These are phyloP conservation scores for Coemansia sp. DNA, from an alignment of 192 early-diverging fungal genomes.

Conservation along the genomic window DNA sequence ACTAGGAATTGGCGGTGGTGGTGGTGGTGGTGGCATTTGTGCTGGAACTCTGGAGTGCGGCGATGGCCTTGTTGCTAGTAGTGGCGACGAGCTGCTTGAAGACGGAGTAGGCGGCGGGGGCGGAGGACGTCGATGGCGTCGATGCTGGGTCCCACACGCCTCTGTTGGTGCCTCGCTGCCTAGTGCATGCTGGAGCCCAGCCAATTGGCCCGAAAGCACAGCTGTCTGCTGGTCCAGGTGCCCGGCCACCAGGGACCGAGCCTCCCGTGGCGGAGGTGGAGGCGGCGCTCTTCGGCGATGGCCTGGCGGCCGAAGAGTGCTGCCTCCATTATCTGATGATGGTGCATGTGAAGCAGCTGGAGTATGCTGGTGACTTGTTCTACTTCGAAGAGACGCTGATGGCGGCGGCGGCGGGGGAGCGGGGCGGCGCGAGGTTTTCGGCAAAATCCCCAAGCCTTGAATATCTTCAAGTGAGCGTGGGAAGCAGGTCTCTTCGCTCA, in stretches of 20 bases:
- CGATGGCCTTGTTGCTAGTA: neutral
- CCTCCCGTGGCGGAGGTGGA: constrained; percentile 14
- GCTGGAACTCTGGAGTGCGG: constrained; percentile 9
- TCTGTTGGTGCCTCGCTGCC: neutral
- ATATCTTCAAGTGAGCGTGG: constrained; percentile 8
- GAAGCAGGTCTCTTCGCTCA: constrained; percentile 50
- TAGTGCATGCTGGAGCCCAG: neutral
- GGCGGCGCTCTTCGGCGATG: constrained; percentile 35
- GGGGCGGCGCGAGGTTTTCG: constrained; percentile 15
- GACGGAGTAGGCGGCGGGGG: constrained; percentile 26
- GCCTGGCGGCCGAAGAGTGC: neutral
- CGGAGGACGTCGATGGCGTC: constrained; percentile 1
- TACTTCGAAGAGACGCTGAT: neutral
- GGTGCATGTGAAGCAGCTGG: neutral
- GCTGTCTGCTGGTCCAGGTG: neutral
- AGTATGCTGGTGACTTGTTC: neutral
- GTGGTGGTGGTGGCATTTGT: constrained; percentile 30
- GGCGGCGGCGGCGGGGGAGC: constrained; percentile 28
- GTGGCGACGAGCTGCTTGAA: neutral
- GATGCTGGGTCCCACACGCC: neutral
- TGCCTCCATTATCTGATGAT: neutral
- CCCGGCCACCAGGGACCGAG: neutral
- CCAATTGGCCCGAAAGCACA: neutral
- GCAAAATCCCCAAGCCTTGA: neutral
- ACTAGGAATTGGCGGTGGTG: constrained; percentile 8